These are phyloP conservation scores for Metschnikowia lunata DNA, from an alignment of 805 yeast species.

Conservation along the genomic window DNA sequence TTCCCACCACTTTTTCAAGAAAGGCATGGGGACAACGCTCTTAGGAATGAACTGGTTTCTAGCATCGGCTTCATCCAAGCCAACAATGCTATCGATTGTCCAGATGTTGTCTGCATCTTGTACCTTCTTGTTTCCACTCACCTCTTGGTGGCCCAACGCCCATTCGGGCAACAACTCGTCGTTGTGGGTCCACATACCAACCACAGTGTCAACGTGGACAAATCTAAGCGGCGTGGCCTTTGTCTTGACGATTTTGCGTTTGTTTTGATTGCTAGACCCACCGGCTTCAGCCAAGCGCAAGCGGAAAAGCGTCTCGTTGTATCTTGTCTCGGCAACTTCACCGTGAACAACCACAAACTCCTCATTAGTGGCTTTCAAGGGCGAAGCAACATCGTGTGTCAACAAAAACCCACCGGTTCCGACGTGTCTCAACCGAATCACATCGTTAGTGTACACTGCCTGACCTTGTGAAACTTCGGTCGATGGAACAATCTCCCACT, in stretches of 20 bases:
- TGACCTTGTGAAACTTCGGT: conserved; percentile 26
- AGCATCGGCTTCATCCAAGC: conserved; percentile 47
- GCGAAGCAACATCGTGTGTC: conserved; percentile 96
- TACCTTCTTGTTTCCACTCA: conserved; percentile 87
- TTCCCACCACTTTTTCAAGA: conserved; percentile 85
- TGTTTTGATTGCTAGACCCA: conserved; percentile 37
- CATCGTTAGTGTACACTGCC: conserved; percentile 61
- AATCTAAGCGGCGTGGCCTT: conserved; percentile 65
- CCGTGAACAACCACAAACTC: conserved; percentile 75
- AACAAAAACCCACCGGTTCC: conserved; percentile 74
- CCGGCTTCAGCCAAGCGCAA: conserved; percentile 47
- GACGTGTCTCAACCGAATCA: conserved; percentile 75
- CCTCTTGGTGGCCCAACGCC: conserved; percentile 90
- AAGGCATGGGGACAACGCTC: conserved; percentile 57
- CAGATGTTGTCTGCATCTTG: conserved; percentile 66
- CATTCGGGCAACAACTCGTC: conserved; percentile 87
- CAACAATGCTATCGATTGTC: conserved; percentile 67
- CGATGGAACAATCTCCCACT: conserved; percentile 82
- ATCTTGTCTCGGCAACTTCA: conserved; percentile 55
- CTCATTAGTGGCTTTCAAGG: conserved; percentile 85
- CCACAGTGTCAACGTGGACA: conserved; percentile 80
- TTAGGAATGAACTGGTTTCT: conserved; percentile 67
- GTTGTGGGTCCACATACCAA: conserved; percentile 90
- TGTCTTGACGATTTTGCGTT: conserved; percentile 55
- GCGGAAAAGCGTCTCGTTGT: conserved; percentile 74